Base-by-base conservation (phyloP, 129 eudicot species). In the Lonicera japonica region DNA sequence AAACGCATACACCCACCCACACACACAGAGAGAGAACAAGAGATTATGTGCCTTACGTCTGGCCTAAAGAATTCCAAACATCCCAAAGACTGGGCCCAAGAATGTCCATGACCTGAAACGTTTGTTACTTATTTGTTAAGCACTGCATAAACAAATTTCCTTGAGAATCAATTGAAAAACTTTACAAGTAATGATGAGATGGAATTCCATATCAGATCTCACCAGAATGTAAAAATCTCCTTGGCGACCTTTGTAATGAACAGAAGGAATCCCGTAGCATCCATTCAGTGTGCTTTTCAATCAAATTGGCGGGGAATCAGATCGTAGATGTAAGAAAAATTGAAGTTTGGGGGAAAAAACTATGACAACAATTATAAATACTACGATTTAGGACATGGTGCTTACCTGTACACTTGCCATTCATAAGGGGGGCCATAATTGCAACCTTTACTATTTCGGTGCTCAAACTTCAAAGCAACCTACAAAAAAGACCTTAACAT, bases 41-140 rank as follows among this genome's bases (percentile, higher is more conserved):
- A 40, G 25, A 43, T 51, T 9, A 0, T 12, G 69, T 8, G 66
- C 25, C 99, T 92, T 88, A 94, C 99, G 95, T 83, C 77, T 94
- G 99, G 79, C 99, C 99, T 67, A 94, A 79, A 25, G 96, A 78
- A 73, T 94, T 94, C 99, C 96, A 94, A 43, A 94, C 92, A 77
- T 94, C 99, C 99, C 99, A 94, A 67, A 94, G 95, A 79, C 99
- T 94, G 25, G 96, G 99, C 63, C 99, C 99, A 71, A 94, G 96
- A 71, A 94, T 94, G 77, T 94, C 99, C 99, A 94, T 94, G 64
- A 94, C 90, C 99, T 94, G 80, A 45, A 70, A 66, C 21, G 63
- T 38, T 50, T 18, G 56, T 48, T 11, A 47, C n/a, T 25, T 11
- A 38, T 58, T 48, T 45, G 57, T 58, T 63, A 80, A 16, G 17